Evolutionary conservation across 78 protist genomes (phyloP).

Genomic region (Andalucia godoyi): DNA sequence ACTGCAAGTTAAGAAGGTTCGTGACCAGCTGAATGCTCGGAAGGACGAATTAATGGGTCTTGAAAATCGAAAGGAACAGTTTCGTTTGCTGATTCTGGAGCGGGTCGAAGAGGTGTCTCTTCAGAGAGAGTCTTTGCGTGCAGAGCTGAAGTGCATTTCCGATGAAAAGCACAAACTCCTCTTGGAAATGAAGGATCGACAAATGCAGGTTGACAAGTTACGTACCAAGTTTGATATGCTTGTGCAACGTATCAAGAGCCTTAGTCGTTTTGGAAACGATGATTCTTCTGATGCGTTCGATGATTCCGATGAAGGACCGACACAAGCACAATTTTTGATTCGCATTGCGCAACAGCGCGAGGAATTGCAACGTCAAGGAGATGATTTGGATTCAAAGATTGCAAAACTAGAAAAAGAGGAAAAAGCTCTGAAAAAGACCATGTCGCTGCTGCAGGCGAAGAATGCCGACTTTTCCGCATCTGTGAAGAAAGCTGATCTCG

Average conservation of each 20-base stretch:
- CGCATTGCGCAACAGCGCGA: slow-evolving; percentile 44
- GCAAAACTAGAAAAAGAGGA: slow-evolving; percentile 7
- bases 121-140: slow-evolving; percentile 28
- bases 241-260: neutral
- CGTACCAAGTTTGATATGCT: slow-evolving; percentile 5
- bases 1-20: slow-evolving; percentile 46
- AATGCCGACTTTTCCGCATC: no score
- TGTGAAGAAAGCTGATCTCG: no score
- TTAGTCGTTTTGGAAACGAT: neutral
- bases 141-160: slow-evolving; percentile 23
- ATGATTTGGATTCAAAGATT: slow-evolving; percentile 25
- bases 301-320: neutral
- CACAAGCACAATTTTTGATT: slow-evolving; percentile 40
- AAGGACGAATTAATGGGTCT: slow-evolving; percentile 38
- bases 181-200: slow-evolving; percentile 15
- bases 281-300: neutral
- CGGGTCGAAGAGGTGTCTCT: slow-evolving; percentile 27
- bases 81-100: slow-evolving; percentile 36
- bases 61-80: slow-evolving; percentile 46
- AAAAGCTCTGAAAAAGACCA: slow-evolving; percentile 13
- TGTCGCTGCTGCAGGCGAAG: slow-evolving; percentile 9
- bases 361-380: slow-evolving; percentile 35
- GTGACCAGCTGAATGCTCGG: slow-evolving; percentile 8
- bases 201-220: slow-evolving; percentile 10
- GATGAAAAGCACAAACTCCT: slow-evolving; percentile 22